These are phyloP conservation scores for Pyrenochaeta sp. DNA, from an alignment of 2,329 filamentous ascomycete genomes.

Conservation along the genomic window DNA sequence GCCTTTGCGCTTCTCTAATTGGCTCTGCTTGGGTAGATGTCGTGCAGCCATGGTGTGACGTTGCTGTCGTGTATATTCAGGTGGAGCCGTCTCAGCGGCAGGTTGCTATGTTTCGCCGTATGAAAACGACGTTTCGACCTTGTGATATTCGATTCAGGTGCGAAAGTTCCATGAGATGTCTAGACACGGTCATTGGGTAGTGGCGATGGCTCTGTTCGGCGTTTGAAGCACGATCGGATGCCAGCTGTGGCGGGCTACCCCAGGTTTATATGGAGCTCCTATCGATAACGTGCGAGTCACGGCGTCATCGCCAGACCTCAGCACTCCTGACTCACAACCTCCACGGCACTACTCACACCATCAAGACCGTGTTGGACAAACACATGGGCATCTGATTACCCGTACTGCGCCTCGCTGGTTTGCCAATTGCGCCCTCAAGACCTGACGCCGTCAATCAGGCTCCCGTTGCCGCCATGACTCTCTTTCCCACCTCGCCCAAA, in stretches of 20 bases:
- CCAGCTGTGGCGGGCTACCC: constrained; percentile 10
- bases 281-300: too few species aligned
- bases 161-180: constrained; percentile 44
- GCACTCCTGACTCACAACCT: constrained; percentile 22
- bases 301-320: too few species aligned
- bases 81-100: constrained; percentile 25
- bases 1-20: constrained; percentile 83
- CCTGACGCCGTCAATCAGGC: not conserved
- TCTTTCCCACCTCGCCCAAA: constrained; percentile 3
- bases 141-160: constrained; percentile 25
- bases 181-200: constrained; percentile 38
- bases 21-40: constrained; percentile 64
- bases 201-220: constrained; percentile 23
- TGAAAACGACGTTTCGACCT: constrained; percentile 30
- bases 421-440: constrained; percentile 9
- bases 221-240: constrained; percentile 15
- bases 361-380: not conserved
- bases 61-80: constrained; percentile 19
- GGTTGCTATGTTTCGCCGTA: constrained; percentile 30
- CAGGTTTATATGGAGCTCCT: constrained; percentile 21
- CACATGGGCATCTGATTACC: not conserved
- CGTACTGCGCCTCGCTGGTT: not conserved
- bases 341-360: constrained; percentile 3
- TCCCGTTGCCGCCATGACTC: not conserved
- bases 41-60: constrained; percentile 46